Evolutionary conservation across 352 stramenopile species (phyloP), one percentile per base, ranked within the genome.

Genomic region (Phytophthora sp.): DNA sequence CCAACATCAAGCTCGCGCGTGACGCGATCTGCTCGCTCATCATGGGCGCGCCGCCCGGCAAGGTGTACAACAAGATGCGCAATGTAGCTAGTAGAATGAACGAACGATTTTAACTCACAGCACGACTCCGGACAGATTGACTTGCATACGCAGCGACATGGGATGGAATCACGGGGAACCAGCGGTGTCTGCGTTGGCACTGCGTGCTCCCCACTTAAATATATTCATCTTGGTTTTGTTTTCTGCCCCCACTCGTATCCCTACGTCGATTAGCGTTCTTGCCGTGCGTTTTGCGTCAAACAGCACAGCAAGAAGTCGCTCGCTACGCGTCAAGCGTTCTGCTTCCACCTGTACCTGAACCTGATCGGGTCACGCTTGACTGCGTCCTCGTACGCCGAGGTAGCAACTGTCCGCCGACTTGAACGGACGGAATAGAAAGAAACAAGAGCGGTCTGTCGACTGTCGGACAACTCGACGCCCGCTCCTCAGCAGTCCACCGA

Each of bases 21-120:
- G 87, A 96, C 54, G 87, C 89, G 13, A 87, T 97, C 50, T 97
- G 87, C 66, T 94, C 88, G 60, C 76, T 96, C 32, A 97, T 97
- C 53, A 96, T 99, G 72, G 98, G 98, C 51, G 97, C 98, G 18
- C 97, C 97, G 30, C 98, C 98, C 18, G 98, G 97, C 62, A 99
- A 99, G 79, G 97, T 99, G 55, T 99, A 99, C 85, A 99, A 99
- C 81, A 98, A 99, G 79, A 99, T 99, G 97, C 92, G 97, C 55
- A 98, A 97, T 77, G 98, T 99, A 35, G 96, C 97, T 34, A 98
- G 96, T 72, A 85, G 98, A 74, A 98, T 99, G 96, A 99, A 97
- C 75, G 97, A 98, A 77, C 83, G 94, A 44, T 98, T 97, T 75
- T 98, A 94, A 89, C 58, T 20, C 10, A 49, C n/a, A 32, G 15